Evolutionary conservation across 441 rosid species (phyloP).

Genomic region (Populus hybrid): DNA sequence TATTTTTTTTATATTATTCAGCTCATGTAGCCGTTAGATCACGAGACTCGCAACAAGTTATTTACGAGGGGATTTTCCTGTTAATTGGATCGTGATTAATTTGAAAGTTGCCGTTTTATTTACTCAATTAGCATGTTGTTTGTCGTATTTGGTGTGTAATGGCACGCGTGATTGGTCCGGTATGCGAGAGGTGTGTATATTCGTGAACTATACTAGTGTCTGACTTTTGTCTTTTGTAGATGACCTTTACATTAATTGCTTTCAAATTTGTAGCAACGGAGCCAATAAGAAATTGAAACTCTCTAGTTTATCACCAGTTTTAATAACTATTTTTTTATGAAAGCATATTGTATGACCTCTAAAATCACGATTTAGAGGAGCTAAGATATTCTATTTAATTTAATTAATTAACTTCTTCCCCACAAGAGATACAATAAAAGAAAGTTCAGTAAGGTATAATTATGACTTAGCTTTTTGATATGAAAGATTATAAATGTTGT

Average conservation of each 20-base stretch:
- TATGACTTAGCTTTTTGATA: neutral
- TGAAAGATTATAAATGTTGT: neutral
- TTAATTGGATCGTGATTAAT: neutral
- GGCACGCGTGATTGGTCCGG: neutral
- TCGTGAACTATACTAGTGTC: neutral
- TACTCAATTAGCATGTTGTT: neutral
- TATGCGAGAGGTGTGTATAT: neutral
- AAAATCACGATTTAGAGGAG: too few species aligned
- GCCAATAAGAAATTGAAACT: neutral
- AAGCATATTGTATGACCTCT: too few species aligned
- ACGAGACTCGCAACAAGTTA: neutral
- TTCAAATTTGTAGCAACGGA: neutral
- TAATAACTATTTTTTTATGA: too few species aligned
- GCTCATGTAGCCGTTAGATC: neutral
- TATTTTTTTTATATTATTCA: too few species aligned
- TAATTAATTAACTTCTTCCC: too few species aligned
- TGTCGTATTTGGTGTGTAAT: neutral
- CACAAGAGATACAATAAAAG: too few species aligned
- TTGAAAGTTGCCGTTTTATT: neutral
- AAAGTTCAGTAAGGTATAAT: too few species aligned
- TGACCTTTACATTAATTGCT: neutral
- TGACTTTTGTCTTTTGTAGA: neutral
- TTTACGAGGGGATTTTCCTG: neutral
- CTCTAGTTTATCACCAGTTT: neutral
- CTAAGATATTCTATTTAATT: too few species aligned